A percentile compares a stretch with the other conserved stretches of the same genome.
Evolutionary conservation across 2,329 filamentous ascomycete species (phyloP).

Genomic region (Colletotrichum nymphaeae): DNA sequence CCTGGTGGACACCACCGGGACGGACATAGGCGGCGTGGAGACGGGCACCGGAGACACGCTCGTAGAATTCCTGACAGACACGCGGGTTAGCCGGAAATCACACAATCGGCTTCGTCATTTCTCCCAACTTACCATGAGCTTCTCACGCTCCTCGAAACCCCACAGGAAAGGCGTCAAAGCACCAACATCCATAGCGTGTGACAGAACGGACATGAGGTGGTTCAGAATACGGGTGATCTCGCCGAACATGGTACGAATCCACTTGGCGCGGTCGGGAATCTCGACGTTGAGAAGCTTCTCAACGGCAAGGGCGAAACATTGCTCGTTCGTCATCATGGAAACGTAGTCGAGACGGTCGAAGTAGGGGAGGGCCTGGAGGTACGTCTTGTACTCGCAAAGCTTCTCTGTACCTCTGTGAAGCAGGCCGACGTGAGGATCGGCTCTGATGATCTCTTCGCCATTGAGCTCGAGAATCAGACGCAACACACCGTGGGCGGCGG

Average conservation of each 20-base stretch:
- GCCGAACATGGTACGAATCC: constrained; percentile 93
- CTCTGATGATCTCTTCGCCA: constrained; percentile 96
- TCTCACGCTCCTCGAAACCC: constrained; percentile 99
- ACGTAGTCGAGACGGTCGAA: constrained; percentile 99
- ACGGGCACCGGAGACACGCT: constrained; percentile 97
- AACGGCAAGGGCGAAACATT: constrained; percentile 93
- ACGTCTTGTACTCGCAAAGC: constrained; percentile 99
- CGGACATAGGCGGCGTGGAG: constrained; percentile 97
- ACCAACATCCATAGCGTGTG: constrained; percentile 99
- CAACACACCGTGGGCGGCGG: constrained; percentile 97
- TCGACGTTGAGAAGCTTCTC: constrained; percentile 99
- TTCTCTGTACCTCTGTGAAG: constrained; percentile 98
- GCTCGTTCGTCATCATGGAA: constrained; percentile 99
- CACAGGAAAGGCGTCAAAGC: constrained; percentile 98
- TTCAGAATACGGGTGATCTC: constrained; percentile 95
- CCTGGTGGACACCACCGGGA: constrained; percentile 95
- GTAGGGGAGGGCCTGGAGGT: constrained; percentile 97
- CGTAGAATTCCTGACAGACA: constrained; percentile 89
- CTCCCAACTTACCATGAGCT: constrained; percentile 85
- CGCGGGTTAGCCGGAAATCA: neutral
- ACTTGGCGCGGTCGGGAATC: constrained; percentile 95
- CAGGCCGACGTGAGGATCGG: constrained; percentile 96
- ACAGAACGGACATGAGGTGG: constrained; percentile 97
- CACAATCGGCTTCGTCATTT: neutral
- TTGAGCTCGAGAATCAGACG: constrained; percentile 97